phyloP scores from a whole-genome alignment of 148 eudicot genomes.

The Camellia sinensis region DNA sequence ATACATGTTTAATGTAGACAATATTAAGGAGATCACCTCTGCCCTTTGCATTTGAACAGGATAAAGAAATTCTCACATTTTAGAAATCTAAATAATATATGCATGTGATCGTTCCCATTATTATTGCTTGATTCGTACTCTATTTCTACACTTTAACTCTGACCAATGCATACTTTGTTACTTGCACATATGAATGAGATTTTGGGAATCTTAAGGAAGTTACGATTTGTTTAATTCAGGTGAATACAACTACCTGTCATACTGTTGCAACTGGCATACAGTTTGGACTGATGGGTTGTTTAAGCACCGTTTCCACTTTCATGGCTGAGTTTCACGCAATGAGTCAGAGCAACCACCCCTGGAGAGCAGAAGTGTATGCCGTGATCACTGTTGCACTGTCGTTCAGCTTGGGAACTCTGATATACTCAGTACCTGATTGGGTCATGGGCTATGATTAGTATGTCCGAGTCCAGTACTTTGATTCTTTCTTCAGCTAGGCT shows the following conservation, averaged over 20 bases:
- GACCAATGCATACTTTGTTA: neutral
- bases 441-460: slow-evolving; percentile 37
- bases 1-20: no score
- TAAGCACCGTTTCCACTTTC: slow-evolving; percentile 93
- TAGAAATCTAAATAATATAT: neutral
- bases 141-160: neutral
- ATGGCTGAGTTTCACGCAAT: slow-evolving; percentile 74
- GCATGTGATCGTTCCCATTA: neutral
- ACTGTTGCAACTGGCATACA: slow-evolving; percentile 66
- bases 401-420: slow-evolving; percentile 66
- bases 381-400: slow-evolving; percentile 47
- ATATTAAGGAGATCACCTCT: neutral
- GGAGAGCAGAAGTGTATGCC: slow-evolving; percentile 85
- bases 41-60: neutral
- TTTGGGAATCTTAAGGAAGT: neutral
- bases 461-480: neutral
- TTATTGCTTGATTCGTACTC: neutral
- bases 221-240: slow-evolving; percentile 30
- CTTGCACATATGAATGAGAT: neutral
- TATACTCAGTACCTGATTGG: slow-evolving; percentile 85
- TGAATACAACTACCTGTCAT: slow-evolving; percentile 39
- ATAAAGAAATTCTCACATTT: neutral
- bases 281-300: slow-evolving; percentile 72
- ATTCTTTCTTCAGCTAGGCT: neutral
- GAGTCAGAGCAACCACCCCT: slow-evolving; percentile 56